Evolutionary conservation across 495 filamentous ascomycete species (phyloP), one percentile per base, ranked within the genome.

Genomic region (Trichoderma reesei): DNA sequence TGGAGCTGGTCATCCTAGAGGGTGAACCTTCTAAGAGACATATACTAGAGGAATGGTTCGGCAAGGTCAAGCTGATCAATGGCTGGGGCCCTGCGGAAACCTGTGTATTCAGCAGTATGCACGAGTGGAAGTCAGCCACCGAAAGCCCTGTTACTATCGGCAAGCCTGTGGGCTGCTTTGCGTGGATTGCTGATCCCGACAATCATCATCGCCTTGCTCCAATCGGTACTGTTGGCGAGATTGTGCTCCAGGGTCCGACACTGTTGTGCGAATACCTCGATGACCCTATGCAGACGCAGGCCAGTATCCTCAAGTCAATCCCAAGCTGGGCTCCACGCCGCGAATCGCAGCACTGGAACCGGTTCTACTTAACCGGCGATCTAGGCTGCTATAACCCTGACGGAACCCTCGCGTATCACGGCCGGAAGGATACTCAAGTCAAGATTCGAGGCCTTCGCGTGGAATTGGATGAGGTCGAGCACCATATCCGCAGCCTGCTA

Each of bases 291-390:
- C 69, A 70, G 31, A 33, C n/a, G 2, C 39, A 63, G 11, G 36
- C 48, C 6, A 20, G 13, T 20, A 9, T 34, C 16, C 14, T 39
- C 10, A 9, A 33, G 1, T 33, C 60, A 13, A 10, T 41, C 2
- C 60, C 60, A 13, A 41, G n/a, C 18, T 54, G 42, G 63, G 63
- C 63, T 13, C 26, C 5, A 34, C 31, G 31, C 68, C 67, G 65
- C 56, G 68, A 3, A 67, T 72, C 9, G 68, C 72, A 41, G 14
- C 26, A 56, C 6, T 56, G 51, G 51, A 56, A 56, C 66, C 41
- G 26, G 65, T 72, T 85, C 36, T 87, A 87, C 71, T 83, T 82
- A 26, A 71, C 68, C 16, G 71, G 71, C 9, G 71, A 73, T 36
- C 54, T 73, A 9, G 67, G 64, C 6, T 42, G 59, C n/a, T 64